Evolutionary conservation across 257 asterid genomes (phyloP).

Genomic region (Coffea canephora): DNA sequence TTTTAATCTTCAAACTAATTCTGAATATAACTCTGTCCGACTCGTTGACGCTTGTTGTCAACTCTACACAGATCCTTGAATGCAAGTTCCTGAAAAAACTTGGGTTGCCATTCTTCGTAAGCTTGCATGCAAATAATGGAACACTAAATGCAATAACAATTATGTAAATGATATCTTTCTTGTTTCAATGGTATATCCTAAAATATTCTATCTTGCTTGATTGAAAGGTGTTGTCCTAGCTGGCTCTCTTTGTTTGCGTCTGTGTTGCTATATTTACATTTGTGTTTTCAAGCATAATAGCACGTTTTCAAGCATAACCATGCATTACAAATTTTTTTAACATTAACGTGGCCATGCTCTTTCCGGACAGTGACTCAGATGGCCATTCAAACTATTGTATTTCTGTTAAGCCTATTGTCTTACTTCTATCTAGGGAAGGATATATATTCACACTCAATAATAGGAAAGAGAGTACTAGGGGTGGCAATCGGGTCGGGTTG

Average conservation of each 20-base stretch:
- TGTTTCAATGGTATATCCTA: too few species aligned
- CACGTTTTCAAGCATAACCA: neutral
- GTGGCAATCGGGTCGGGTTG: too few species aligned
- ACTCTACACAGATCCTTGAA: neutral
- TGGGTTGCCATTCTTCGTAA: neutral
- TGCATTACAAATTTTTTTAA: neutral
- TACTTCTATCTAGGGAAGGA: neutral
- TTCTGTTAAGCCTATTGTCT: neutral
- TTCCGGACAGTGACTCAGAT: neutral
- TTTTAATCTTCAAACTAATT: too few species aligned
- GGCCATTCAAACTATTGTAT: neutral
- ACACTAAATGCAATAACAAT: neutral
- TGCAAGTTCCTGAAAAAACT: neutral
- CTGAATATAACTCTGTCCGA: too few species aligned
- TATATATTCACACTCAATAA: slow-evolving; percentile 4
- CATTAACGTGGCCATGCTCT: neutral
- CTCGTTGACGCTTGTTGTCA: too few species aligned
- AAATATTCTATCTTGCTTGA: too few species aligned
- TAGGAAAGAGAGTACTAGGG: neutral
- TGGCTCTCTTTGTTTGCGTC: neutral
- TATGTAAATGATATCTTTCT: neutral
- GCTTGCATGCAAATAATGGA: neutral
- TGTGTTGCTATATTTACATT: neutral
- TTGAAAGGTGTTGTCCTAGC: too few species aligned
- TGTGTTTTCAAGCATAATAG: neutral